Percentiles rank a stretch among this genome's conserved stretches.
Evolutionary conservation across 2,329 filamentous ascomycete genomes (phyloP).

Genomic region (Venturia carpophila): DNA sequence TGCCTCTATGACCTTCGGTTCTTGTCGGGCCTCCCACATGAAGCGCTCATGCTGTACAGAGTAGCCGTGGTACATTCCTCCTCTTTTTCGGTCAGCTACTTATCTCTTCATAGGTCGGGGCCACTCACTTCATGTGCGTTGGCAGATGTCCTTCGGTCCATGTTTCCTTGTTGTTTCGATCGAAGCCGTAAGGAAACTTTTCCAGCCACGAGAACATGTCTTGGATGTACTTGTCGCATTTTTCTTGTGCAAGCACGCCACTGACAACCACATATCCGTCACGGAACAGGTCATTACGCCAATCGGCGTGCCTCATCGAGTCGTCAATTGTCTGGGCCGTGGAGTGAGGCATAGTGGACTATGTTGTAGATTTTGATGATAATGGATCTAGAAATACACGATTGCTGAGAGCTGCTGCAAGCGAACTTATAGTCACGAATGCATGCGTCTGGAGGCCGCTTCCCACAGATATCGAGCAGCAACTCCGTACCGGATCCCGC

Average conservation of each 20-base stretch:
- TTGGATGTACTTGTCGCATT: conserved; percentile 26
- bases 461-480: too few relatives aligned
- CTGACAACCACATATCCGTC: conserved; percentile 28
- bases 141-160: conserved; percentile 41
- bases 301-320: conserved; percentile 20
- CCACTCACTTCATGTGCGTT: conserved; percentile 20
- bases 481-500: neutral
- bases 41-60: conserved; percentile 37
- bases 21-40: conserved; percentile 37
- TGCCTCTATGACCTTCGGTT: conserved; percentile 35
- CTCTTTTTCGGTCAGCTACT: neutral
- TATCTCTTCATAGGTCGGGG: neutral
- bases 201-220: conserved; percentile 29
- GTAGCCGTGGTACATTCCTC: conserved; percentile 37
- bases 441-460: neutral
- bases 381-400: neutral
- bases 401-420: neutral
- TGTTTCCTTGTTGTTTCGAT: conserved; percentile 30
- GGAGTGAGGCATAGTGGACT: conserved; percentile 19
- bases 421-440: neutral
- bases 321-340: conserved; percentile 21
- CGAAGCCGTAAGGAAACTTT: conserved; percentile 27
- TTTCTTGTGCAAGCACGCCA: conserved; percentile 23
- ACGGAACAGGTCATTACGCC: conserved; percentile 27
- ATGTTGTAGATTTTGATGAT: neutral